phyloP scores from a whole-genome alignment of 2,329 filamentous ascomycete species.

The Ceratocystiopsis sp. region DNA sequence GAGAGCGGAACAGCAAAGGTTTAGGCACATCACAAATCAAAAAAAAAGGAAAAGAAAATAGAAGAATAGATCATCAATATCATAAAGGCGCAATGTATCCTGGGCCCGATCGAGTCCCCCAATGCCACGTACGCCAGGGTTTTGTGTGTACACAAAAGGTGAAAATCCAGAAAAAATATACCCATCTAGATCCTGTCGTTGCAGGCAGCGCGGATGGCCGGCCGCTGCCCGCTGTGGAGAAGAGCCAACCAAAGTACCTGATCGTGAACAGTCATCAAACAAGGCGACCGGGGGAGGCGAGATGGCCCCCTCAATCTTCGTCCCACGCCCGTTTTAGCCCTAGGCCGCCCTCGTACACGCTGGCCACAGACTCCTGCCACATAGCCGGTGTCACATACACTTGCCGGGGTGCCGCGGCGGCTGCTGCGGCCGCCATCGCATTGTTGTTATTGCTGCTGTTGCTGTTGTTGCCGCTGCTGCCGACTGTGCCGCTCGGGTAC shows the following conservation, averaged over 20 bases:
- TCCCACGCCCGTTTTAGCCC: slow-evolving; percentile 43
- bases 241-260: too few relatives aligned
- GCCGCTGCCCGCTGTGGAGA: too few relatives aligned
- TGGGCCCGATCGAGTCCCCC: not conserved
- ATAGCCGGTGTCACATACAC: slow-evolving; percentile 52
- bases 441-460: too few relatives aligned
- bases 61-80: not conserved
- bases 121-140: not conserved
- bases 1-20: not conserved
- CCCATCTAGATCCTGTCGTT: not conserved
- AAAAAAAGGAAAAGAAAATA: not conserved
- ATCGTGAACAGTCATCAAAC: not conserved
- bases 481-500: too few relatives aligned
- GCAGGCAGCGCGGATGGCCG: too few relatives aligned
- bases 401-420: slow-evolving; percentile 9
- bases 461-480: too few relatives aligned
- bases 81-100: not conserved
- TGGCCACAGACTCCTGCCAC: slow-evolving; percentile 58
- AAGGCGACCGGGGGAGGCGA: not conserved
- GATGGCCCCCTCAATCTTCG: slow-evolving; percentile 20
- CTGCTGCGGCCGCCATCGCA: too few relatives aligned
- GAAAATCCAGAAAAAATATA: not conserved
- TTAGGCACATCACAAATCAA: not conserved
- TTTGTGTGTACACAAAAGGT: not conserved
- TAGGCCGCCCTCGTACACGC: slow-evolving; percentile 44